Evolutionary conservation across 192 early-diverging fungal species (phyloP), one percentile per base, ranked within the genome.

Genomic region (Umbelopsis sp.): DNA sequence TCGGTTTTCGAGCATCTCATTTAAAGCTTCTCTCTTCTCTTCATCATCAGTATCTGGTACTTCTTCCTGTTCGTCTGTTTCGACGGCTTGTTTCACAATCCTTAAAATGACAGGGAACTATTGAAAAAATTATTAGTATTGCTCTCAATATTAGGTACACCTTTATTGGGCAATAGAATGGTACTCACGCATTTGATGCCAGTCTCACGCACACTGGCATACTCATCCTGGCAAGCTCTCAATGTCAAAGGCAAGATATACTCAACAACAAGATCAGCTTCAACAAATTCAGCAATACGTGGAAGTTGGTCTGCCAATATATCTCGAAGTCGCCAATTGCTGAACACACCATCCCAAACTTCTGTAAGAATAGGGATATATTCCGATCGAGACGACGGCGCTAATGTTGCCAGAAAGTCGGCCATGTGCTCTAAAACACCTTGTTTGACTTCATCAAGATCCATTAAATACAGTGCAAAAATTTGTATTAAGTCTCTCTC

Each of bases 301-400:
- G 87, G 82, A 15, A 93, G 68, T 75, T 93, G 92, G 22, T 74
- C 76, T 3, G 88, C 86, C 76, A 93, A 79, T 18, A 88, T 80
- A 75, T 92, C 87, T 64, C 92, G 80, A 18, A 90, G 76, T 22
- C 89, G 83, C 90, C 91, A 92, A 64, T 90, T 86, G 47, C 80
- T 84, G n/a, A 83, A 84, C 45, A 91, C 83, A 48, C 89, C 88
- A 45, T 80, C 79, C 78, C 91, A 92, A 6, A 91, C 86, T 67
- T 88, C 84, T 61, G 80, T 73, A 1, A 92, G 76, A 69, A 85
- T 81, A 6, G 88, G 89, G 50, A 93, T 66, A 69, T 87, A 90
- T 20, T 87, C 84, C 5, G 87, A 83, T 0, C 91, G 81, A 64
- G 83, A 84, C 1, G 77, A 74, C 7, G 82, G 74, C 0, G 90